These are phyloP conservation scores for Pogostemon cablin DNA, from an alignment of 257 asterid species.

Conservation along the genomic window DNA sequence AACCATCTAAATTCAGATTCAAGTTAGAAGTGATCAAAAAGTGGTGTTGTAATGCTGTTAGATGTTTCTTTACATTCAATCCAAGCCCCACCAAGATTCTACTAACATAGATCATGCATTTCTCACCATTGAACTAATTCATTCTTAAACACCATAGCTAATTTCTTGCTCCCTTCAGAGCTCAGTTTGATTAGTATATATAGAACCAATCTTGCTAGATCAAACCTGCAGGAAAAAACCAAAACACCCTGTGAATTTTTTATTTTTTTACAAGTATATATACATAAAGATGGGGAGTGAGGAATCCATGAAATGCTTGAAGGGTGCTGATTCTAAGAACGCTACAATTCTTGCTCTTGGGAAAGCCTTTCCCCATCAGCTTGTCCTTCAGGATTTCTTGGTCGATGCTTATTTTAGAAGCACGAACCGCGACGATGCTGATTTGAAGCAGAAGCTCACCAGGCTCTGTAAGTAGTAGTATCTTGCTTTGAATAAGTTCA, in stretches of 20 bases:
- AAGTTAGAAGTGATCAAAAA: neutral
- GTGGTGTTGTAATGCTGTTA: neutral
- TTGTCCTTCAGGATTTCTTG: constrained; percentile 83
- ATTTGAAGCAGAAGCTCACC: constrained; percentile 79
- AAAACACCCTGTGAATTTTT: neutral
- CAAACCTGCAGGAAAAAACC: neutral
- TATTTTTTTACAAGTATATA: too few species aligned
- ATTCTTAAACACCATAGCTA: neutral
- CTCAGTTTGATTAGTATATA: constrained; percentile 15
- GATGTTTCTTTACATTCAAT: neutral
- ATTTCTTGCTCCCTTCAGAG: neutral
- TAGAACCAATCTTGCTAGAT: neutral
- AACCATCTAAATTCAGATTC: too few species aligned
- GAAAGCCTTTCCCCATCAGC: constrained; percentile 96
- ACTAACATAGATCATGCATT: constrained; percentile 28
- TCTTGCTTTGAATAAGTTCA: neutral
- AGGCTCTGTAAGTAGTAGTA: constrained; percentile 61
- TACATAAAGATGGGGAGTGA: constrained; percentile 39
- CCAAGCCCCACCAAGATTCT: constrained; percentile 31
- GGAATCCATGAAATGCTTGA: constrained; percentile 35
- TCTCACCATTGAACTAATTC: constrained; percentile 32
- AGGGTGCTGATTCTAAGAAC: constrained; percentile 37
- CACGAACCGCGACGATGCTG: constrained; percentile 82
- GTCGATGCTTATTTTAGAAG: constrained; percentile 87
- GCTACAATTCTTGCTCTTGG: constrained; percentile 83